A percentile compares a stretch with the other conserved stretches of the same genome.
These are phyloP conservation scores for Juncus effusus DNA, from an alignment of 176 grass and related monocot genomes.

Conservation along the genomic window DNA sequence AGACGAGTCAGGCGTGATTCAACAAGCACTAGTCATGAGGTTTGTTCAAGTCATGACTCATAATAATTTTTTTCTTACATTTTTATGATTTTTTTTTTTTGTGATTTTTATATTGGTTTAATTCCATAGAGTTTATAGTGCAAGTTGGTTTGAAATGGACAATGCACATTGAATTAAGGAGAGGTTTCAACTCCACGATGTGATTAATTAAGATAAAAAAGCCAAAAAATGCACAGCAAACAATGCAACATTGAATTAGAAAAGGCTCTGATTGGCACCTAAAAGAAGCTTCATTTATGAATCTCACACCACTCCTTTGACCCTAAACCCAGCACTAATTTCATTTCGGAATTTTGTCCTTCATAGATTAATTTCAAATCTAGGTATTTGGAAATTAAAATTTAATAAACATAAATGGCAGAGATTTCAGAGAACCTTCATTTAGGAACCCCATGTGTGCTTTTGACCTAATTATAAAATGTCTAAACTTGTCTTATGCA, in stretches of 20 bases:
- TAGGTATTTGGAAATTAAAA: neutral
- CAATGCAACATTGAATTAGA: conserved; percentile 32
- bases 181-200: conserved; percentile 34
- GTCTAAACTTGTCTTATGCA: conserved; percentile 13
- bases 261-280: conserved; percentile 34
- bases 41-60: conserved; percentile 33
- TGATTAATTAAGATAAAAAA: conserved; percentile 23
- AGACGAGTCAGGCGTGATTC: conserved; percentile 50
- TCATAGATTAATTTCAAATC: conserved; percentile 10
- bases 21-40: conserved; percentile 61
- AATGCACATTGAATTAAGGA: conserved; percentile 9
- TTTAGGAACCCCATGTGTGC: conserved; percentile 20
- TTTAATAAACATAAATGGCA: conserved; percentile 20
- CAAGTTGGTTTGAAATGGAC: neutral
- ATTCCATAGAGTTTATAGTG: neutral
- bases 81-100: neutral
- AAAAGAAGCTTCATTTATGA: conserved; percentile 47
- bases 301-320: conserved; percentile 35
- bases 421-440: conserved; percentile 19
- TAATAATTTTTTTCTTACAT: conserved; percentile 37
- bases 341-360: conserved; percentile 15
- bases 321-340: conserved; percentile 1
- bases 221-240: conserved; percentile 14
- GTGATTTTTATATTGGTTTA: conserved; percentile 1
- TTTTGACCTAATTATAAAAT: conserved; percentile 12